Percentiles rank a stretch among this genome's conserved stretches.
Conservation (phyloP, 2,329 filamentous ascomycete genomes). For the Sporothrix pallida region DNA sequence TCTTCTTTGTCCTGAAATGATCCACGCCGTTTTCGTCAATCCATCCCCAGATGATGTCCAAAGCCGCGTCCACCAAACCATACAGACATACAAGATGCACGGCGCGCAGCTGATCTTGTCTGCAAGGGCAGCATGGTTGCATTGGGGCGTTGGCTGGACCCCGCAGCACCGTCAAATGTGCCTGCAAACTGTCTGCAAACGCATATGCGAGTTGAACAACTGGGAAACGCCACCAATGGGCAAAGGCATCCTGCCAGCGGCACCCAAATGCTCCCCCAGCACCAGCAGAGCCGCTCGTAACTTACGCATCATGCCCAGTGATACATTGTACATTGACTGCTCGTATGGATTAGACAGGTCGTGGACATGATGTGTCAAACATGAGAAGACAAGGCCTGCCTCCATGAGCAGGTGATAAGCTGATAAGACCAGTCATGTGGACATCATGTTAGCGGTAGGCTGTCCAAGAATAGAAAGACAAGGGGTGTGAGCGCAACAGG, state of each 20-base stretch:
- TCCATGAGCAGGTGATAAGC: slow-evolving; percentile 28
- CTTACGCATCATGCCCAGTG: too few relatives aligned
- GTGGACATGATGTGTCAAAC: too few relatives aligned
- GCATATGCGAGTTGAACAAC: too few relatives aligned
- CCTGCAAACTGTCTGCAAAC: too few relatives aligned
- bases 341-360: too few relatives aligned
- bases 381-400: background rate
- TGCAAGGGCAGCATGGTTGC: slow-evolving; percentile 11
- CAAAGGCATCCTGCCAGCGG: background rate
- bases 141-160: background rate
- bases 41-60: background rate
- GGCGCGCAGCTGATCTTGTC: background rate
- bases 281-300: too few relatives aligned
- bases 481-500: slow-evolving; percentile 30
- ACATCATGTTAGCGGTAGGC: slow-evolving; percentile 7
- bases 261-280: background rate
- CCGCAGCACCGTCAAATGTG: background rate
- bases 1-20: background rate
- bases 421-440: slow-evolving; percentile 34
- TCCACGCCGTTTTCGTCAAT: slow-evolving; percentile 14
- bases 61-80: background rate
- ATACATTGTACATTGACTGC: too few relatives aligned
- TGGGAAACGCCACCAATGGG: background rate
- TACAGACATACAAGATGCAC: background rate
- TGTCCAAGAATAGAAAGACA: slow-evolving; percentile 24